Evolutionary conservation across 768 basidiomycete species (phyloP), one percentile per base, ranked within the genome.

Genomic region (Postia placenta): DNA sequence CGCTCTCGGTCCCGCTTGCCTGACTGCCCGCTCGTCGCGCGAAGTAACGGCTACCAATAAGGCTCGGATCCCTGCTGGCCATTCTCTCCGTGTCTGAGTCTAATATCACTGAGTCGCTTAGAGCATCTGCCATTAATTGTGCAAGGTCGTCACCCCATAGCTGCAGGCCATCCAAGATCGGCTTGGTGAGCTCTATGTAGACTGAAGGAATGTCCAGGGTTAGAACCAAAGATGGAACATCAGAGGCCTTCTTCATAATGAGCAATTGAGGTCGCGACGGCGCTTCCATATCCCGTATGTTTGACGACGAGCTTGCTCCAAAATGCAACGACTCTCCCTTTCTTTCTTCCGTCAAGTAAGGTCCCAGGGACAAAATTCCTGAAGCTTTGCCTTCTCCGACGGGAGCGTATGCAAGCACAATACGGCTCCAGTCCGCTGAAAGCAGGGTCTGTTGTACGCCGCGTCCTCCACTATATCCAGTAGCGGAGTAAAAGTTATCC

Each of bases 141-240:
- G 82, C 69, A 23, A 83, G 62, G 60, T 97, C 93, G 60, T 99
- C 96, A 5, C 83, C 84, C 74, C 87, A 90, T 59, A 84, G 85
- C 64, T 97, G 92, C 15, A 98, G 63, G 11, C 79, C 78, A 60
- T 97, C 91, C 6, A 93, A 65, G 1, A 71, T 52, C 4, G 67
- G 59, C 63, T 97, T 95, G 9, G 78, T 72, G 42, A 92, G 56
- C 33, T 78, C 68, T 11, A 75, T 63, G 56, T 78, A 68, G n/a
- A 87, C 64, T 3, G 83, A 81, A 12, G 92, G 90, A 12, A 94
- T 63, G 36, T 70, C 60, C 9, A 70, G 51, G 4, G 59, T 55
- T 14, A 47, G 6, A 7, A 28, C 37, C 20, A 28, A 27, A 6
- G 36, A 24, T 3, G 17, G 17, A 19, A 36, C 45, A 4, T 42